Evolutionary conservation across 192 early-diverging fungal genomes (phyloP), one percentile per base, ranked within the genome.

Genomic region (Gaertneriomyces semiglobifer): DNA sequence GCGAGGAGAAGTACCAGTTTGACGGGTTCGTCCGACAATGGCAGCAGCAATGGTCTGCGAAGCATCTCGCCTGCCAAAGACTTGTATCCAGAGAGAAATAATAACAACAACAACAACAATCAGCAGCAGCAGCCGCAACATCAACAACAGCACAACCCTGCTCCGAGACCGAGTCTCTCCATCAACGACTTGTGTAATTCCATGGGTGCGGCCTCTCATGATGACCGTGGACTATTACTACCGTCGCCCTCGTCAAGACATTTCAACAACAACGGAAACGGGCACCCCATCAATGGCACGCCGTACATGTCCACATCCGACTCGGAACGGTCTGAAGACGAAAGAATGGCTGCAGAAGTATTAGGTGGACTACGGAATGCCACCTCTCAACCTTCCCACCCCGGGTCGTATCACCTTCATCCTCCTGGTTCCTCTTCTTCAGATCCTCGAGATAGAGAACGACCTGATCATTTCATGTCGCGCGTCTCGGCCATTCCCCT

Each of bases 401-500:
- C 54, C 48, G 5, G 42, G 8, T 10, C 33, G 9, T 42, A 16
- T 46, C 52, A 14, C n/a, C 61, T 52, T 4, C 42, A 64, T 20
- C 62, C 0, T 5, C 53, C 9, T 48, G 4, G 3, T 9, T 66
- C 47, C 20, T 6, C 47, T 63, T 12, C 25, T 50, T 25, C 44
- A 54, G 58, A 11, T 42, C 38, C n/a, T 33, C 39, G 18, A 53
- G 14, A 14, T 46, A 46, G 39, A 48, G 9, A 48, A 70, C 7
- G 48, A 48, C 68, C 12, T 70, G 44, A 68, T 44, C 80, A 74
- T 62, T 92, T 95, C 52, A 85, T 95, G 58, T 78, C 81, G 58
- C 84, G 91, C 44, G 86, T 95, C 58, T 86, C 89, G 66, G 87
- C 75, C 65, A 80, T 92, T 39, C 92, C 92, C 9, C 52, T 93